Conservation (phyloP, 2,329 filamentous ascomycete genomes). For the Colletotrichum lentis region DNA sequence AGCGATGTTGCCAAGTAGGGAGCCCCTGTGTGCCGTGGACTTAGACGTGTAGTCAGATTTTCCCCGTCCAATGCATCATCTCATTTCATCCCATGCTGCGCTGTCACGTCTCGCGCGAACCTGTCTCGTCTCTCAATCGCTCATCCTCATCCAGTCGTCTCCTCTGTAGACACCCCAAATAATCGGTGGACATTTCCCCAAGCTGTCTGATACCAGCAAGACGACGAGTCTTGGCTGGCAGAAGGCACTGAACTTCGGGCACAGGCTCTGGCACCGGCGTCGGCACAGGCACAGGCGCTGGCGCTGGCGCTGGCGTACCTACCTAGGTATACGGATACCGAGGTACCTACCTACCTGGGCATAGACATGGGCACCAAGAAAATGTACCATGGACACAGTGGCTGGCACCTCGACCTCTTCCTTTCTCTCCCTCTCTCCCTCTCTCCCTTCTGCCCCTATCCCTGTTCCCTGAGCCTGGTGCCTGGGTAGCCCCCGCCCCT, state of each 20-base stretch:
- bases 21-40: neutral
- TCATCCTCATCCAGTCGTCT: neutral
- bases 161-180: too few species aligned
- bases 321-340: too few species aligned
- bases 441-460: neutral
- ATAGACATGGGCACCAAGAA: neutral
- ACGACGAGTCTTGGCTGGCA: neutral
- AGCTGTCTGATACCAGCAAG: neutral
- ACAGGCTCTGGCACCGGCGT: neutral
- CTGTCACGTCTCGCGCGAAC: neutral
- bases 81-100: slow-evolving; percentile 27
- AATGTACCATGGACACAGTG: too few species aligned
- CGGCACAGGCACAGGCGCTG: neutral
- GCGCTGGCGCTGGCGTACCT: too few species aligned
- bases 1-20: neutral
- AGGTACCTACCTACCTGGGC: neutral
- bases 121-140: neutral
- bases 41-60: slow-evolving; percentile 27
- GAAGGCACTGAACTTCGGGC: neutral
- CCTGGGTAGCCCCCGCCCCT: slow-evolving; percentile 1
- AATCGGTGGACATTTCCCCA: neutral
- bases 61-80: slow-evolving; percentile 22
- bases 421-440: neutral
- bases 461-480: neutral
- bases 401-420: too few species aligned